Evolutionary conservation across 2,329 filamentous ascomycete species (phyloP), one percentile per base, ranked within the genome.

Genomic region (Akanthomyces uredinophilus): DNA sequence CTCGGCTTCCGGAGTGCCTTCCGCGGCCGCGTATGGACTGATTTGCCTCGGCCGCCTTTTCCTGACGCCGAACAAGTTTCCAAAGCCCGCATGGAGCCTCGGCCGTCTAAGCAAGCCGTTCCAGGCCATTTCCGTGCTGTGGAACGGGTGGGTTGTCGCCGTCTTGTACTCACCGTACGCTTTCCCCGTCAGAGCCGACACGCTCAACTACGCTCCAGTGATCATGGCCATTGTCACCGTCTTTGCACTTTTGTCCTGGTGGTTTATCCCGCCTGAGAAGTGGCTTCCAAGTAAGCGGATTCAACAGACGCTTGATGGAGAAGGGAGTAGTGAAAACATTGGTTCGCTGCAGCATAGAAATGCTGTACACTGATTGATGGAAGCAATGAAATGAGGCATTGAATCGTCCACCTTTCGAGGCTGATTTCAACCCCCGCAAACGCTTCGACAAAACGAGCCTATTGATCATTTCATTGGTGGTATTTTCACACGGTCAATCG

Each of bases 1-100:
- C 51, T 83, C 81, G 0, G 80, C 80, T 0, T 78, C 81, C 16
- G 80, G 80, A 27, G 80, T 82, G 0, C 80, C 80, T 5, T 81
- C 79, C 3, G 79, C 79, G 1, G 80, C 80, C 0, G 80, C 80
- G 0, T 83, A 82, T 60, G 80, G 80, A 0, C 70, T 83, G 2
- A 82, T 83, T 62, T 81, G 78, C 46, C 72, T 82, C 0, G 78
- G 76, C 2, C 74, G 80, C 5, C 70, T 82, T 1, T 70, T 81
- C 53, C 69, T 80, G 11, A 83, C 80, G 0, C 79, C 79, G 0
- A 77, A 79, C 4, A 73, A 70, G 0, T 81, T 81, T 37, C 78
- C 78, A 3, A 78, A 78, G 63, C 76, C 79, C 0, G 70, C 72
- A 6, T 81, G 79, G 79, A 80, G 76, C 60, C 67, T 81, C 8